A percentile compares a stretch with the other conserved stretches of the same genome.
These are phyloP conservation scores for Begonia fuchsioides DNA, from an alignment of 306 rosid genomes.

Conservation along the genomic window DNA sequence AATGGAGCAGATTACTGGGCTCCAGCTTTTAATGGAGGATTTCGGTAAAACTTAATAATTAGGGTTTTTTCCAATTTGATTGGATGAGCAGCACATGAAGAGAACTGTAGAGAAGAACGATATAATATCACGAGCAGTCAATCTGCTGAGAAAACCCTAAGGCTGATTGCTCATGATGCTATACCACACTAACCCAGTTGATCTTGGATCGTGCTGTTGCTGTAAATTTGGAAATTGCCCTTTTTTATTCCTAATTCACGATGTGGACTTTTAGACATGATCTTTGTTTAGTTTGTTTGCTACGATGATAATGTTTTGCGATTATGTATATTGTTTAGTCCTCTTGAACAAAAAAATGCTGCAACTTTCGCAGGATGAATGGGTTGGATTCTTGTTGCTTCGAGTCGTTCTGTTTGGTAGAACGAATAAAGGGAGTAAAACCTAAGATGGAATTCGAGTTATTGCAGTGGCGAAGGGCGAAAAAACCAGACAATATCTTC, in stretches of 20 bases:
- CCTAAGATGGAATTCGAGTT: too few species aligned
- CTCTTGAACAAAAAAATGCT: too few species aligned
- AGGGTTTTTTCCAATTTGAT: too few species aligned
- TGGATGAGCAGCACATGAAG: conserved; percentile 6
- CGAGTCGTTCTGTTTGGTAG: too few species aligned
- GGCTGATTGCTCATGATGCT: conserved; percentile 99
- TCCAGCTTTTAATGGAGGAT: conserved; percentile 65
- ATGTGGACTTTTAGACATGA: background rate
- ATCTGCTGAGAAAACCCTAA: conserved; percentile 53
- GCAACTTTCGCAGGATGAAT: too few species aligned
- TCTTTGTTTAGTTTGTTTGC: background rate
- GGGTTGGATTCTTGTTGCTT: too few species aligned
- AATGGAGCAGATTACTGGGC: conserved; percentile 99
- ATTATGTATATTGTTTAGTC: too few species aligned
- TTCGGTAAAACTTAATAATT: conserved; percentile 19
- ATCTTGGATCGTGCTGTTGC: conserved; percentile 5
- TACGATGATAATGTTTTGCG: too few species aligned
- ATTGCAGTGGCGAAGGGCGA: too few species aligned
- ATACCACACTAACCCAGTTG: conserved; percentile 22
- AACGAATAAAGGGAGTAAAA: too few species aligned
- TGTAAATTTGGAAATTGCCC: conserved; percentile 4
- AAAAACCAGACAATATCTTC: too few species aligned
- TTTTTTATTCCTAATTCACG: conserved; percentile 4
- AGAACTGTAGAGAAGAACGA: conserved; percentile 28
- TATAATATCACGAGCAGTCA: conserved; percentile 99